A percentile compares a stretch with the other conserved stretches of the same genome.
Conservation (phyloP, 441 rosid species). For the Gossypium trilobum region DNA sequence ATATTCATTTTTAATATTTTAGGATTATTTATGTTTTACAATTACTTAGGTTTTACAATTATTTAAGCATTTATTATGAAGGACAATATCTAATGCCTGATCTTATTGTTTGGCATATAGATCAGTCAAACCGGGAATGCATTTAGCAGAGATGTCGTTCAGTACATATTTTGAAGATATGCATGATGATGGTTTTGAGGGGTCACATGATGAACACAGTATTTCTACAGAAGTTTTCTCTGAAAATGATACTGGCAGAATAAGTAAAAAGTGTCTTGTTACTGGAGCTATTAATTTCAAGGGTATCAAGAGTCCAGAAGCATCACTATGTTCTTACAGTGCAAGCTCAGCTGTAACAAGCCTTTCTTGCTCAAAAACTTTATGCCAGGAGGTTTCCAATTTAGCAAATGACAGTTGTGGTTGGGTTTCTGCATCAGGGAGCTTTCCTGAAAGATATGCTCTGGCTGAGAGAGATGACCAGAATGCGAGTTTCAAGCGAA, state of each 20-base stretch:
- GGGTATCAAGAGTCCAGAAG: constrained; percentile 30
- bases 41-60: neutral
- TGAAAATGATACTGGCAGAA: constrained; percentile 32
- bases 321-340: constrained; percentile 43
- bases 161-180: constrained; percentile 28
- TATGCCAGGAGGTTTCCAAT: constrained; percentile 29
- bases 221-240: constrained; percentile 59
- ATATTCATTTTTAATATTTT: neutral
- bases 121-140: constrained; percentile 21
- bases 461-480: constrained; percentile 31
- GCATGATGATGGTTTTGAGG: constrained; percentile 47
- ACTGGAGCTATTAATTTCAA: constrained; percentile 40
- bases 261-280: constrained; percentile 39
- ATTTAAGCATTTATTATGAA: neutral
- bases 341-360: constrained; percentile 56
- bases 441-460: constrained; percentile 30
- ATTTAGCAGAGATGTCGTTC: constrained; percentile 30
- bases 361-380: constrained; percentile 33
- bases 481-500: constrained; percentile 32
- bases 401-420: constrained; percentile 22
- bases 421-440: constrained; percentile 26
- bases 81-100: neutral
- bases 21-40: neutral
- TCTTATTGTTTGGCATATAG: constrained; percentile 13
- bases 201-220: constrained; percentile 44